These are phyloP conservation scores for Lactarius hatsudake DNA, from an alignment of 768 basidiomycete species.

Conservation along the genomic window DNA sequence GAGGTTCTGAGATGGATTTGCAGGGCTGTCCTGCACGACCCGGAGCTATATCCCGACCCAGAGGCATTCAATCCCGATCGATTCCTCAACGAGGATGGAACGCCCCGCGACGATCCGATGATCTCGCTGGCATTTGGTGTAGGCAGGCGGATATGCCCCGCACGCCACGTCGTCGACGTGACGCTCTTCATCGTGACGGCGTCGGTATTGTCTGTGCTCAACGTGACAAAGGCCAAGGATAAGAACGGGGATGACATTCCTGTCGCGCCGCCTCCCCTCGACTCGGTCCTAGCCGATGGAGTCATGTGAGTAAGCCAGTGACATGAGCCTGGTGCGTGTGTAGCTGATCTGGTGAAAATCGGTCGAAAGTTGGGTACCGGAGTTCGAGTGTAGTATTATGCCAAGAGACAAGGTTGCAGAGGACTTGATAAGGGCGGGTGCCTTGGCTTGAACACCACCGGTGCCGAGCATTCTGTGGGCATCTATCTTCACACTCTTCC, in stretches of 20 bases:
- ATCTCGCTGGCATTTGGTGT: background rate
- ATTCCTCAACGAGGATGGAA: conserved; percentile 21
- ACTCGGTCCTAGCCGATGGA: background rate
- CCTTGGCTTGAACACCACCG: background rate
- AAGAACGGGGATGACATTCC: background rate
- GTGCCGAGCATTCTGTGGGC: background rate
- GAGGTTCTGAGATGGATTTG: background rate
- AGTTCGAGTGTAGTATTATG: background rate
- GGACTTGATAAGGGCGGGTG: background rate
- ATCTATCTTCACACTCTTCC: background rate
- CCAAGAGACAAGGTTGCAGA: background rate
- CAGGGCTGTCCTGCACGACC: conserved; percentile 28
- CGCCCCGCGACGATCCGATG: background rate
- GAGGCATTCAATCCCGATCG: conserved; percentile 32
- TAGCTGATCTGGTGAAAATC: background rate
- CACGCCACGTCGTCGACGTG: background rate
- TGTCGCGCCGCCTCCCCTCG: background rate
- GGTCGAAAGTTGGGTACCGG: background rate
- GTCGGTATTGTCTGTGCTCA: conserved; percentile 12
- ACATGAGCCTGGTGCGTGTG: background rate
- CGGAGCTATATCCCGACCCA: conserved; percentile 31
- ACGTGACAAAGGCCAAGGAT: conserved; percentile 15
- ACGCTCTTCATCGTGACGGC: background rate
- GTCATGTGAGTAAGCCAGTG: background rate
- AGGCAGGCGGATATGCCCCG: background rate